Evolutionary conservation across 2,329 filamentous ascomycete species (phyloP).

Genomic region (Cercospora sesami): DNA sequence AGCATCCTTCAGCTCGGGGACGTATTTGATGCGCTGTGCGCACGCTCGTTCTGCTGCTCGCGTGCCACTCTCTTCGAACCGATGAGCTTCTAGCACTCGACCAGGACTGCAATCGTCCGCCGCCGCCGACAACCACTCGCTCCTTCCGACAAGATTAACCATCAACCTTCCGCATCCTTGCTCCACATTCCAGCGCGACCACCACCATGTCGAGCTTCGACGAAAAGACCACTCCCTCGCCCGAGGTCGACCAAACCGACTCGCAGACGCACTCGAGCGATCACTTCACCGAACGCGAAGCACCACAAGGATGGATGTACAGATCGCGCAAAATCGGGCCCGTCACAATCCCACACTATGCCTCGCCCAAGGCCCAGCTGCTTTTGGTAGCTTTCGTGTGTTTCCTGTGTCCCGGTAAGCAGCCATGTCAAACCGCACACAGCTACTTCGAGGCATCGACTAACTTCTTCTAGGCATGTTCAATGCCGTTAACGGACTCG

Average conservation of each 20-base stretch:
- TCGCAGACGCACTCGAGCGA: conserved; percentile 19
- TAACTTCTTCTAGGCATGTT: conserved; percentile 46
- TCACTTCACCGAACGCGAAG: conserved; percentile 15
- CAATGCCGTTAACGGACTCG: conserved; percentile 54
- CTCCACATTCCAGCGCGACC: background rate
- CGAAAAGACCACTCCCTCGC: conserved; percentile 24
- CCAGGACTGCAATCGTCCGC: background rate
- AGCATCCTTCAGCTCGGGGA: background rate
- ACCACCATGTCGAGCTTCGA: conserved; percentile 20
- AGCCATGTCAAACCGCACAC: background rate
- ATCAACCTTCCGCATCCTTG: background rate
- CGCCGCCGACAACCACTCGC: background rate
- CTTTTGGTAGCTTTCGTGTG: conserved; percentile 54
- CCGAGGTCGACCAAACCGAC: conserved; percentile 15
- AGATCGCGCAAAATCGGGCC: conserved; percentile 44
- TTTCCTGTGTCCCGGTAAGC: conserved; percentile 53
- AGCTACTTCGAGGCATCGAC: background rate
- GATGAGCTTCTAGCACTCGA: conserved; percentile 1
- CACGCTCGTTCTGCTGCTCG: background rate
- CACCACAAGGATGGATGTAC: conserved; percentile 51
- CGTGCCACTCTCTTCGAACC: conserved; percentile 1
- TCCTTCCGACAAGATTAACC: background rate
- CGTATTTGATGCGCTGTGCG: conserved; percentile 1
- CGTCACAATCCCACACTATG: conserved; percentile 50
- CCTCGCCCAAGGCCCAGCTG: conserved; percentile 52